Evolutionary conservation across 2,329 filamentous ascomycete genomes (phyloP), one percentile per base, ranked within the genome.

Genomic region (Ophiostoma piceae): DNA sequence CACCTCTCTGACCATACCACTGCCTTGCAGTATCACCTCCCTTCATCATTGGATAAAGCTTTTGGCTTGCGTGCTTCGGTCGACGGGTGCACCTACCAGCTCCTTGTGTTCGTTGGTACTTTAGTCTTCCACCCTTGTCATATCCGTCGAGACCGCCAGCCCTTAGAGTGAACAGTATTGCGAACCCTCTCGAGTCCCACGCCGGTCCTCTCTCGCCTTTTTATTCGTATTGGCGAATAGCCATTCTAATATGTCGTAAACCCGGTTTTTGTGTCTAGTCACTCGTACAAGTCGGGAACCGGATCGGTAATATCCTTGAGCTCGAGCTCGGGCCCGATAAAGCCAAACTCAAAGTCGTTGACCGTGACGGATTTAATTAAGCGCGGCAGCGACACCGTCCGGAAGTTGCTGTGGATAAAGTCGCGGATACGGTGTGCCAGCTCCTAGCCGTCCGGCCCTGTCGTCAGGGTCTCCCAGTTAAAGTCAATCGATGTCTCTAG

Each of bases 301-400:
- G 95, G 95, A 77, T 99, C 94, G 75, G 94, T 96, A 72, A 99
- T 94, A 79, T 98, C 95, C 80, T 97, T 98, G 76, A 99, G 89
- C 77, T 96, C 92, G 60, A 99, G 86, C 74, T 91, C 87, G 1
- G 95, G 95, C 54, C 91, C 84, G 67, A 94, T 88, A 37, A 84
- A 87, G 66, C 95, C 95, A 78, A 99, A 97, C 73, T 94, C 90
- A 80, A 99, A 99, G 72, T 92, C 90, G 78, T 97, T 94, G 57
- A 97, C 94, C 69, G 92, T 90, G 75, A 99, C 95, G 35, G 93
- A 95, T 77, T 95, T 94, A 80, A 99, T 97, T 84, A 99, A 97
- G 76, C 93, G 91, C 71, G 95, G 95, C 66, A 99, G 85, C 35
- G 90, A 87, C 73, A 98, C 90, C 72, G 92, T 88, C 81, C 99